These are phyloP conservation scores for Silene conica DNA, from an alignment of 148 eudicot species.

Conservation along the genomic window DNA sequence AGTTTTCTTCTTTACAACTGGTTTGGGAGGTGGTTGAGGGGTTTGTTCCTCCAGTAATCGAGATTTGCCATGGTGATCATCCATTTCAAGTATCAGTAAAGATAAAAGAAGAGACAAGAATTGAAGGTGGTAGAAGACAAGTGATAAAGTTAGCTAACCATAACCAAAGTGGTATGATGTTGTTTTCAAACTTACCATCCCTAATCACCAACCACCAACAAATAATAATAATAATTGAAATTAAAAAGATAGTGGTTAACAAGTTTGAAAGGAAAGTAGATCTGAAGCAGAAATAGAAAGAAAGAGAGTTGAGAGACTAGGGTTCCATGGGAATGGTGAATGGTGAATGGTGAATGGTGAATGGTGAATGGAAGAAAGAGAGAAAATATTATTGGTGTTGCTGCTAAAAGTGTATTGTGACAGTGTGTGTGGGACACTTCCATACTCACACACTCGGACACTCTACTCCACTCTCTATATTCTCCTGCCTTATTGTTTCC, in stretches of 20 bases:
- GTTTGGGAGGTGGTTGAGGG: conserved; percentile 14
- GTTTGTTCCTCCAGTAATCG: conserved; percentile 18
- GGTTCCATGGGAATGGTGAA: conserved; percentile 5
- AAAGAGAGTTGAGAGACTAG: neutral
- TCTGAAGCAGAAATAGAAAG: neutral
- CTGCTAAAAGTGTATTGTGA: no score
- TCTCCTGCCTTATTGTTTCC: no score
- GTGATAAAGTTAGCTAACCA: neutral
- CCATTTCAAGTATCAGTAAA: conserved; percentile 30
- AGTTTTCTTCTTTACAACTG: conserved; percentile 36
- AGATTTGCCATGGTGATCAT: conserved; percentile 33
- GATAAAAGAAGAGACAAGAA: neutral
- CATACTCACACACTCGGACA: no score
- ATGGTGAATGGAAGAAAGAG: neutral
- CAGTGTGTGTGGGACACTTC: no score
- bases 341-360: neutral
- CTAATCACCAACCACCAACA: conserved; percentile 4
- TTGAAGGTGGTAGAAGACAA: conserved; percentile 2
- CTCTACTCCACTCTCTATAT: no score
- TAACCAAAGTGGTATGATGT: neutral
- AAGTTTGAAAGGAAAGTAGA: neutral
- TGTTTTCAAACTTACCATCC: conserved; percentile 2
- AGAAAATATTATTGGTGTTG: no score
- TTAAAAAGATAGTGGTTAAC: neutral
- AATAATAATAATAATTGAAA: neutral